Evolutionary conservation across 2,329 filamentous ascomycete species (phyloP), one percentile per base, ranked within the genome.

Genomic region (Boeremia lycopersici): DNA sequence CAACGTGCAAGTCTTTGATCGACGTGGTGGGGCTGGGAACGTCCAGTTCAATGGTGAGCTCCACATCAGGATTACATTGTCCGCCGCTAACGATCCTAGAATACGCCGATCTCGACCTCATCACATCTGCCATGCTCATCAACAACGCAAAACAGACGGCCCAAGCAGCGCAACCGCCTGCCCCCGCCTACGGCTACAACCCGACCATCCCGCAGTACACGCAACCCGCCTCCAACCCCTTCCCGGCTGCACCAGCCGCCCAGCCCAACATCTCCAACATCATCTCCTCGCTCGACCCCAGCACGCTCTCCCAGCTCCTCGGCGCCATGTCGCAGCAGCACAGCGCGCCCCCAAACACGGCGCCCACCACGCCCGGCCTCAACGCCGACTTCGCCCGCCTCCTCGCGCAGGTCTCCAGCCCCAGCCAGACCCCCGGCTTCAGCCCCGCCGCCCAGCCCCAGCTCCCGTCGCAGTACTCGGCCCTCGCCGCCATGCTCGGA

Each of bases 1-100:
- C 45, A 85, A 89, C 0, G 78, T 97, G 3, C 90, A 93, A 65
- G 85, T 96, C 6, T 97, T 97, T 69, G 89, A 96, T 74, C 88
- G 92, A 25, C 88, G 86, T 35, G 83, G 81, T 9, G 90, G 90
- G n/a, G 80, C 81, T 15, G 85, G 85, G 64, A 92, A 90, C 61
- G 87, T 96, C 55, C 86, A 87, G 38, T 97, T 91, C 71, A 90
- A 96, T 65, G 82, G 82, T 84, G 67, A 67, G 78, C 62, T 6
- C 17, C 13, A 17, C 28, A 28, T 17, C 41, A 2, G 9, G n/a
- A 2, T 3, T 4, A 25, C 4, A 7, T 13, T 35, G 19, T 38
- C 8, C 31, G 15, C 34, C 56, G 49, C 68, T 74, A 56, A 73
- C 29, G 26, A 15, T 10, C 19, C 8, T 52, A 85, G 89, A 96